A percentile compares a stretch with the other conserved stretches of the same genome.
Evolutionary conservation across 2,329 filamentous ascomycete species (phyloP).

Genomic region (Alternaria brassicicola): DNA sequence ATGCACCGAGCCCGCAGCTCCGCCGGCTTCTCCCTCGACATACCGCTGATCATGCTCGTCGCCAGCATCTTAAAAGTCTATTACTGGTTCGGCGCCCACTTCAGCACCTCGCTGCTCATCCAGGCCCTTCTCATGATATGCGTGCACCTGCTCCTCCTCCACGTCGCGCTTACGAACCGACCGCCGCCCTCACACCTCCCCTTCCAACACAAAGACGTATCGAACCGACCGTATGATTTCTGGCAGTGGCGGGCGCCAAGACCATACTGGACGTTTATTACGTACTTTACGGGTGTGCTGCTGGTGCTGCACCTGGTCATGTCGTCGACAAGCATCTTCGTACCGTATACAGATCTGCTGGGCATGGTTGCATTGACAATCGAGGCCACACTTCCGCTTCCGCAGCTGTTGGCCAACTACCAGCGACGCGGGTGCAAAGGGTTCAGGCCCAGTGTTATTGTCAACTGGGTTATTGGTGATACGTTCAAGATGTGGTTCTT

Average conservation of each 20-base stretch:
- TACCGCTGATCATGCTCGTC: conserved; percentile 70
- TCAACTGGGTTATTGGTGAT: conserved; percentile 80
- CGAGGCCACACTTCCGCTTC: conserved; percentile 81
- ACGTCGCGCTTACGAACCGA: conserved; percentile 65
- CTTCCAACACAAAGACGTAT: conserved; percentile 61
- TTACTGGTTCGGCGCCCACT: conserved; percentile 70
- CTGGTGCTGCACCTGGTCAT: conserved; percentile 71
- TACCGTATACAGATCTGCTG: conserved; percentile 69
- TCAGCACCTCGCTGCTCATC: conserved; percentile 62
- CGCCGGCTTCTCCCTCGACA: conserved; percentile 69
- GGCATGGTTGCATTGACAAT: conserved; percentile 78
- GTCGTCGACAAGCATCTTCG: conserved; percentile 63
- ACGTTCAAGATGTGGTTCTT: conserved; percentile 80
- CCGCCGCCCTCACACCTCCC: conserved; percentile 58
- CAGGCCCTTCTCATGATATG: conserved; percentile 66
- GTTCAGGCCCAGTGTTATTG: conserved; percentile 76
- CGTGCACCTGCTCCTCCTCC: conserved; percentile 64
- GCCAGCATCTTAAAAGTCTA: conserved; percentile 69
- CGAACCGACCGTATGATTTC: conserved; percentile 73
- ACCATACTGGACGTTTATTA: conserved; percentile 80
- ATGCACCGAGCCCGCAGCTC: conserved; percentile 66
- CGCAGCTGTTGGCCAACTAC: conserved; percentile 76
- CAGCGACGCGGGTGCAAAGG: conserved; percentile 74
- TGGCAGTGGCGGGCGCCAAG: conserved; percentile 80
- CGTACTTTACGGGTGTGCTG: conserved; percentile 69